Percentiles rank a stretch among this genome's conserved stretches.
Evolutionary conservation across 345 rosid species (phyloP).

Genomic region (Bruguiera parviflora): DNA sequence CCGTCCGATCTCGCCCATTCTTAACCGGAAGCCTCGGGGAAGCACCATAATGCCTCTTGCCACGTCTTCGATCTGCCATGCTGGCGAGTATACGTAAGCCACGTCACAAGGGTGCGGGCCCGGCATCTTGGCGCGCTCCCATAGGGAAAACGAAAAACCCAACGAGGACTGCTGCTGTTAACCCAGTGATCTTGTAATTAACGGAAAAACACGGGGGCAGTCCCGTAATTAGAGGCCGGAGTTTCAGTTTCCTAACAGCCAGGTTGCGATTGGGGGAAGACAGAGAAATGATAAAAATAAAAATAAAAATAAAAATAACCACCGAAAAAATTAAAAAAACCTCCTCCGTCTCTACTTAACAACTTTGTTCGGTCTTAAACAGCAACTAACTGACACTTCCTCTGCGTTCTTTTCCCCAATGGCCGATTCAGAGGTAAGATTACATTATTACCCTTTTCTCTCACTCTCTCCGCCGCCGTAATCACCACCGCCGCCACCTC

Average conservation of each 20-base stretch:
- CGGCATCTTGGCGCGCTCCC: conserved; percentile 11
- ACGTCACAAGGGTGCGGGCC: conserved; percentile 13
- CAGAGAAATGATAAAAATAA: background rate
- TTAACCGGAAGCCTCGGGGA: background rate
- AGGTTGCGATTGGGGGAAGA: conserved; percentile 6
- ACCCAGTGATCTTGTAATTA: conserved; percentile 36
- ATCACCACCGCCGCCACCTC: background rate
- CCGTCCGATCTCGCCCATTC: conserved; percentile 13
- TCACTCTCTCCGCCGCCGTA: background rate
- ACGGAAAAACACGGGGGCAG: conserved; percentile 18
- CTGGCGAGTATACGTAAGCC: background rate
- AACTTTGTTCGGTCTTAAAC: conserved; percentile 38
- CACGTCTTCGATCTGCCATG: conserved; percentile 2
- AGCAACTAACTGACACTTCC: conserved; percentile 27
- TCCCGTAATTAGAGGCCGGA: background rate
- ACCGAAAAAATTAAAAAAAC: conserved; percentile 12
- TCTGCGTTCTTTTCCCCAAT: conserved; percentile 37
- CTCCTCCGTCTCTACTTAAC: conserved; percentile 29
- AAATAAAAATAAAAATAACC: background rate
- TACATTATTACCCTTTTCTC: conserved; percentile 13
- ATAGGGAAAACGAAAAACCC: conserved; percentile 4
- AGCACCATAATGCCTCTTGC: background rate
- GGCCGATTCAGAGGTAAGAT: conserved; percentile 60
- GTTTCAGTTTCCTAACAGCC: conserved; percentile 79
- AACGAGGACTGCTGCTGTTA: conserved; percentile 32